A percentile compares a stretch with the other conserved stretches of the same genome.
Conservation (phyloP, 164 flowering plant species). For the Aristolochia californica region DNA sequence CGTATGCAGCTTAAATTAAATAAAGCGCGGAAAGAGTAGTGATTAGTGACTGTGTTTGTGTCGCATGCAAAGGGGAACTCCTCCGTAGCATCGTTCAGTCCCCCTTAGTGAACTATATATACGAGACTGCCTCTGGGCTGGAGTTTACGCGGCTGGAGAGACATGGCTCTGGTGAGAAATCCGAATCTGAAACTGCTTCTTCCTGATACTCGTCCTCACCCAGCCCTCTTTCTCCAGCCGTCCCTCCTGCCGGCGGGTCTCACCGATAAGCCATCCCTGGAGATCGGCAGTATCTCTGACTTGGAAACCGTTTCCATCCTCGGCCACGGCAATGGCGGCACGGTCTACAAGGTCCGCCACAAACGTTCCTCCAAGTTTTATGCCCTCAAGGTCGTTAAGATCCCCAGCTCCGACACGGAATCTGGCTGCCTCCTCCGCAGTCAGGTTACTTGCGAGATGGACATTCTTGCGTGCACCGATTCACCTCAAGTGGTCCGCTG, state of each 20-base stretch:
- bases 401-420: slow-evolving; percentile 9
- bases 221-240: slow-evolving; percentile 25
- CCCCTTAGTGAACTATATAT: no score
- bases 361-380: slow-evolving; percentile 32
- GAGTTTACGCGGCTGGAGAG: no score
- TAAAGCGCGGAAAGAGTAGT: no score
- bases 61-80: no score
- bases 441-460: slow-evolving; percentile 45
- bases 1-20: no score
- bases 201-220: slow-evolving; percentile 14
- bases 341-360: slow-evolving; percentile 65
- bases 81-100: no score
- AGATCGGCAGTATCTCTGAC: slow-evolving; percentile 17
- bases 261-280: slow-evolving; percentile 2
- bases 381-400: slow-evolving; percentile 57
- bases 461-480: slow-evolving; percentile 61
- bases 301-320: slow-evolving; percentile 47
- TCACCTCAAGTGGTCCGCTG: slow-evolving; percentile 47
- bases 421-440: slow-evolving; percentile 37
- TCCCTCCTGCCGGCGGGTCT: slow-evolving; percentile 27
- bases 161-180: slow-evolving; percentile 12
- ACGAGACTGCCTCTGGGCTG: no score
- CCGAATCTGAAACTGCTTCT: slow-evolving; percentile 26
- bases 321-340: slow-evolving; percentile 80
- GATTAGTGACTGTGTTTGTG: no score